phyloP scores from a whole-genome alignment of 2,329 filamentous ascomycete species.

The Fusarium sp. region DNA sequence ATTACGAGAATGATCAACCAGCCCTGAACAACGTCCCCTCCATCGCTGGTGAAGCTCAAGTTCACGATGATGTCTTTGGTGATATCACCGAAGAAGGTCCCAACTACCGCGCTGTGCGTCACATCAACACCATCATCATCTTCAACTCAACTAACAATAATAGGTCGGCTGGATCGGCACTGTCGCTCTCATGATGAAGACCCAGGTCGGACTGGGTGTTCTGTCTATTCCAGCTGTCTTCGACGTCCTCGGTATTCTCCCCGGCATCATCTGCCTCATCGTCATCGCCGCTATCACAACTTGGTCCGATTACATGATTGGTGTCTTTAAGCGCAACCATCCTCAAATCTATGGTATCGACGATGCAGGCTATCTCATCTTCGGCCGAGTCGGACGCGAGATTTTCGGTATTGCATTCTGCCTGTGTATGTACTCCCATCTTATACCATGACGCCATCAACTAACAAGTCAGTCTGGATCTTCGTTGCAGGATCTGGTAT shows the following conservation, averaged over 20 bases:
- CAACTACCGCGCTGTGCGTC: conserved; percentile 49
- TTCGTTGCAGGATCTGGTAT: conserved; percentile 35
- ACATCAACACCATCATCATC: not conserved
- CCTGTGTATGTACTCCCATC: conserved; percentile 46
- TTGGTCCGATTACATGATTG: conserved; percentile 62
- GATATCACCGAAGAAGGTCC: conserved; percentile 47
- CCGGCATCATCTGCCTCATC: conserved; percentile 58
- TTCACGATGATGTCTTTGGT: conserved; percentile 49
- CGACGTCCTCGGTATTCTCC: conserved; percentile 59
- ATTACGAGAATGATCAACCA: conserved; percentile 13
- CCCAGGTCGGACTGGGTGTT: conserved; percentile 59
- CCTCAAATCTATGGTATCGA: conserved; percentile 65
- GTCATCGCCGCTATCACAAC: conserved; percentile 58
- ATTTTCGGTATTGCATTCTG: conserved; percentile 53
- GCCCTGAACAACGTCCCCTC: conserved; percentile 11
- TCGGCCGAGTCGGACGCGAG: conserved; percentile 59
- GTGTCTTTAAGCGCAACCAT: conserved; percentile 63
- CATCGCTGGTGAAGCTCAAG: not conserved
- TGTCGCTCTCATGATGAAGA: conserved; percentile 60
- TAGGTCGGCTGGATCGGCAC: conserved; percentile 59
- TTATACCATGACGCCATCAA: fast-evolving
- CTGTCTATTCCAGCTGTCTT: conserved; percentile 61
- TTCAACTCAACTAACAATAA: not conserved
- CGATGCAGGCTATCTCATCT: conserved; percentile 61
- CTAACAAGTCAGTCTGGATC: conserved; percentile 32